Conservation (phyloP, 148 eudicot species). For the Silene uniflora region DNA sequence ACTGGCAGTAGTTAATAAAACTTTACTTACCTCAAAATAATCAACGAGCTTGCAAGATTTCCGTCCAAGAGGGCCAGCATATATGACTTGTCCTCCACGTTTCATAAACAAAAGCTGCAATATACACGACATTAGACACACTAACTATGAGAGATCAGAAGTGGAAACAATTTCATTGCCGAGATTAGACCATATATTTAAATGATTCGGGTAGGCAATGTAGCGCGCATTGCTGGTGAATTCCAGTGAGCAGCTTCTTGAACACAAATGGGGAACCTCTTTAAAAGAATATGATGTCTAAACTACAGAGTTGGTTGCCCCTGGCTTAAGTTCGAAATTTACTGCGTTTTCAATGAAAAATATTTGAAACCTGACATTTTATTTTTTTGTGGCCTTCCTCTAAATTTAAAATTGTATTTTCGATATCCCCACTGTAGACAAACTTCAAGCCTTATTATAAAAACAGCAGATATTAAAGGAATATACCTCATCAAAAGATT, state of each 20-base stretch:
- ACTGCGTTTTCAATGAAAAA: no score
- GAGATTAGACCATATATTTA: not conserved
- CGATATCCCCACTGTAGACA: not conserved
- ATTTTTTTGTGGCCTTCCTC: no score
- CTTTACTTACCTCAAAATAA: slow-evolving; percentile 72
- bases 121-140: not conserved
- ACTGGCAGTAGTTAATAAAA: not conserved
- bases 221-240: no score
- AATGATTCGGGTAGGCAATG: no score
- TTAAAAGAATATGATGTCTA: no score
- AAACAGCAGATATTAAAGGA: slow-evolving; percentile 1
- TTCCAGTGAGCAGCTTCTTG: no score
- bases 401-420: no score
- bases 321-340: no score
- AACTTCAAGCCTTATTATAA: not conserved
- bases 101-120: slow-evolving; percentile 95
- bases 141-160: not conserved
- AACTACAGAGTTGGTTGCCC: no score
- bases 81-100: slow-evolving; percentile 93
- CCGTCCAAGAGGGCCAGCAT: slow-evolving; percentile 91
- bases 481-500: slow-evolving; percentile 93
- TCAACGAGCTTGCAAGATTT: slow-evolving; percentile 74
- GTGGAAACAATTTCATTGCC: not conserved
- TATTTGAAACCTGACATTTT: no score
- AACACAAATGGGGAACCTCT: no score